Conservation (phyloP, 805 yeast species). For the Dipodascus geniculatus region DNA sequence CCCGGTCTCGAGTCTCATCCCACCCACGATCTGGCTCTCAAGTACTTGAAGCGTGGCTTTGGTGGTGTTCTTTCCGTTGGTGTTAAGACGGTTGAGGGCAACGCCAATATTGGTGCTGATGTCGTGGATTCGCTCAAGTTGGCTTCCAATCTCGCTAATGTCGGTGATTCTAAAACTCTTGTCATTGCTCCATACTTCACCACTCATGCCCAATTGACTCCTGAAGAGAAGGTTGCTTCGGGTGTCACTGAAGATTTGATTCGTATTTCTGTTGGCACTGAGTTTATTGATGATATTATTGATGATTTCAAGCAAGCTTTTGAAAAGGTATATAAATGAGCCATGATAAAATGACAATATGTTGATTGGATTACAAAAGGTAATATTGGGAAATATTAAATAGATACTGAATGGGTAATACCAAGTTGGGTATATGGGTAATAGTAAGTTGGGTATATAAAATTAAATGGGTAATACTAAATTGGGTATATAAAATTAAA, state of each 20-base stretch:
- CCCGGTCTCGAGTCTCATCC: constrained; percentile 77
- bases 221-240: constrained; percentile 66
- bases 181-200: constrained; percentile 95
- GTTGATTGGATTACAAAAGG: too few species aligned
- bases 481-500: too few species aligned
- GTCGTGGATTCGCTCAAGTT: constrained; percentile 76
- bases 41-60: constrained; percentile 66
- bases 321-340: constrained; percentile 37
- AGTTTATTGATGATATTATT: constrained; percentile 81
- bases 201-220: constrained; percentile 83
- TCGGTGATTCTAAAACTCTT: constrained; percentile 91
- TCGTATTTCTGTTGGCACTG: constrained; percentile 86
- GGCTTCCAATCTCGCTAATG: constrained; percentile 90
- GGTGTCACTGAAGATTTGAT: constrained; percentile 86
- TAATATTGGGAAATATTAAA: too few species aligned
- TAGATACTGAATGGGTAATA: too few species aligned
- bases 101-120: constrained; percentile 63
- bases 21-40: constrained; percentile 71
- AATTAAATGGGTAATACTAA: too few species aligned
- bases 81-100: constrained; percentile 50
- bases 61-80: constrained; percentile 90
- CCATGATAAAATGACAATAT: not conserved
- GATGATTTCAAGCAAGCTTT: constrained; percentile 84
- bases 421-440: too few species aligned
- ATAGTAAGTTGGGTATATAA: too few species aligned